Base-by-base conservation (phyloP, 768 basidiomycete species). In the Agrocybe pediades region DNA sequence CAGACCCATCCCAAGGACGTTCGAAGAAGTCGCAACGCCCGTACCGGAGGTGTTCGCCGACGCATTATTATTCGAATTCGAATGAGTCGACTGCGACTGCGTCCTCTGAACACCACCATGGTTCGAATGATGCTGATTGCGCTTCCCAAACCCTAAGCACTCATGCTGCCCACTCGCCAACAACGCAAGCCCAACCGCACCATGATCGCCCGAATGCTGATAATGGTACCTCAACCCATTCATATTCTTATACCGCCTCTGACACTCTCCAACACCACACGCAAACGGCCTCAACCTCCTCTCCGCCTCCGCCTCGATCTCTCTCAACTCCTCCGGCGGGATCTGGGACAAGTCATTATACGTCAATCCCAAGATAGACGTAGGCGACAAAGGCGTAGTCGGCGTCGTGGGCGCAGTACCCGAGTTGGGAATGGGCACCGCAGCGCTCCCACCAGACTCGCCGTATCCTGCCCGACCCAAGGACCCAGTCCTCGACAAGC, bases 191-290 rank as follows among this genome's bases (percentile, higher is more conserved):
- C 97, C 97, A 39, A 92, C 79, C 6, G 90, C 88, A 3, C 96
- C 96, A 69, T 98, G 97, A 40, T 95, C 93, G 9, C 95, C 96
- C 19, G 90, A 90, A 71, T 98, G 96, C 70, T 95, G 90, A 67
- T 98, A 98, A 71, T 98, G 96, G 58, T 98, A 98, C 64, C 91
- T 73, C 57, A 98, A 74, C 0, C 96, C 96, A 69, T 98, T 98
- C 95, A 98, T 96, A 67, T 99, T 98, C 82, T 98, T 95, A 76
- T 98, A 98, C 65, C 95, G 71, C 65, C 95, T 82, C 67, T 82
- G 79, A 62, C 90, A 92, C 59, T 91, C 89, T 17, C 90, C 90
- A 5, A 95, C 89, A 6, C 91, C 88, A 61, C 95, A 98, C 0
- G 91, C 90, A 65, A 90, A 98, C 2, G 95, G 95, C 33, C 91